Base-by-base conservation (phyloP, 1,284 basidiomycete species). In the Puccinia brachypodii region DNA sequence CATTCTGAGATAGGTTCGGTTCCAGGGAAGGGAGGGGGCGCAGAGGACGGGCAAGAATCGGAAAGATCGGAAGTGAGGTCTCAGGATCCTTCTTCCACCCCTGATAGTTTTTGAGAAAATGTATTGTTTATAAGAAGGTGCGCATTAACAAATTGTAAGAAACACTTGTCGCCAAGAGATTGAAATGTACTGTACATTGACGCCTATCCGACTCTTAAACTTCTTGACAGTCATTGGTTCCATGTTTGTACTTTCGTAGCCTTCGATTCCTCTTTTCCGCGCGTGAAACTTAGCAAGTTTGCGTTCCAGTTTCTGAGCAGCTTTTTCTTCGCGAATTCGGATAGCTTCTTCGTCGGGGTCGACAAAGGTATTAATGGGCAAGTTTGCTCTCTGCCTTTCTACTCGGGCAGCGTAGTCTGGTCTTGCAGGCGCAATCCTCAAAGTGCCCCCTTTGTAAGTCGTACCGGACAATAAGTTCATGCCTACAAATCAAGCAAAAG, bases 361-460 rank as follows among this genome's bases (percentile, higher is more conserved):
- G 14, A 60, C 50, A 44, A 75, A 50, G 7, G 71, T 44, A 22
- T 53, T 47, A n/a, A 47, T 40, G 28, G 56, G 60, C 58, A 81
- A 44, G 42, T 56, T 69, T 22, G 25, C 89, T 71, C 84, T 84
- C 6, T 86, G 86, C 44, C 44, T 83, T 53, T 77, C 82, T 25
- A 64, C 92, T 92, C 90, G 88, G 84, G 91, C 90, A 7, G 86
- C 86, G 84, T 89, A 94, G 85, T 93, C 91, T 0, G 90, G 91
- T 83, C 90, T 92, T 33, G 92, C 93, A 84, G 93, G 92, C 8
- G 92, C 92, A 47, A 94, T 89, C n/a, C 92, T 89, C 40, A 94
- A 87, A 84, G 91, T 92, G n/a, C 92, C 87, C 22, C 93, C 92
- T 86, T 93, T 94, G 92, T 92, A 94, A 0, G 90, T 92, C 11